These are phyloP conservation scores for Fusarium nematophilum DNA, from an alignment of 2,329 filamentous ascomycete species.

Conservation along the genomic window DNA sequence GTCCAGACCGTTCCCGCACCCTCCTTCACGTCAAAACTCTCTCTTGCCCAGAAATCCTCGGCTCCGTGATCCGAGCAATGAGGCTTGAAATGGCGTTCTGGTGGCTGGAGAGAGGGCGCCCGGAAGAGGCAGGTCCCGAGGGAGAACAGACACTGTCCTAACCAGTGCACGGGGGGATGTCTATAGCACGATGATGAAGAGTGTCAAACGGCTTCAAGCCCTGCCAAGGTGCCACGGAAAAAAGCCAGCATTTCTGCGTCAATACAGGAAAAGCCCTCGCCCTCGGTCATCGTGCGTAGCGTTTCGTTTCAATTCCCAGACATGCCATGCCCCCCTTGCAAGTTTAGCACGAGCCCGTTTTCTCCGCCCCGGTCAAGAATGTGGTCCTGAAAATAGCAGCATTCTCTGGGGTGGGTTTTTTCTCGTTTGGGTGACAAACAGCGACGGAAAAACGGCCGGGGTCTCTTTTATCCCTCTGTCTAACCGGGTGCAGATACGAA, in stretches of 20 bases:
- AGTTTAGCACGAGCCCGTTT: too few relatives aligned
- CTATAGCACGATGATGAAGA: neutral
- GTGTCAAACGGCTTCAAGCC: neutral
- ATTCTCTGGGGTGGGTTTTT: neutral
- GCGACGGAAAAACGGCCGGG: too few relatives aligned
- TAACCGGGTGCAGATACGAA: constrained; percentile 7
- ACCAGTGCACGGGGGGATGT: too few relatives aligned
- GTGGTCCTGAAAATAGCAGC: neutral
- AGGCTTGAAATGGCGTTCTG: constrained; percentile 13
- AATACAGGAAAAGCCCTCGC: too few relatives aligned
- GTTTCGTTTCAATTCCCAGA: constrained; percentile 7
- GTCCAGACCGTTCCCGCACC: constrained; percentile 12
- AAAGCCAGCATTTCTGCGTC: too few relatives aligned
- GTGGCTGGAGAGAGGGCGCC: constrained; percentile 23
- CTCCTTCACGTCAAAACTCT: too few relatives aligned
- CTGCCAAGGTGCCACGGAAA: too few relatives aligned
- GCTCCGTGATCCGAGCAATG: too few relatives aligned
- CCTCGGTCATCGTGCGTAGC: too few relatives aligned
- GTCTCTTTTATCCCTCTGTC: neutral
- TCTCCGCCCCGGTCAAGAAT: neutral
- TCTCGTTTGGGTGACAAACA: too few relatives aligned
- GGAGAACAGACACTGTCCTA: too few relatives aligned
- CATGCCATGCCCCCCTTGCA: neutral
- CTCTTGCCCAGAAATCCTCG: neutral
- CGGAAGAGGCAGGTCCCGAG: constrained; percentile 18